A percentile compares a stretch with the other conserved stretches of the same genome.
Conservation (phyloP, 441 rosid genomes). For the Gossypium lobatum region DNA sequence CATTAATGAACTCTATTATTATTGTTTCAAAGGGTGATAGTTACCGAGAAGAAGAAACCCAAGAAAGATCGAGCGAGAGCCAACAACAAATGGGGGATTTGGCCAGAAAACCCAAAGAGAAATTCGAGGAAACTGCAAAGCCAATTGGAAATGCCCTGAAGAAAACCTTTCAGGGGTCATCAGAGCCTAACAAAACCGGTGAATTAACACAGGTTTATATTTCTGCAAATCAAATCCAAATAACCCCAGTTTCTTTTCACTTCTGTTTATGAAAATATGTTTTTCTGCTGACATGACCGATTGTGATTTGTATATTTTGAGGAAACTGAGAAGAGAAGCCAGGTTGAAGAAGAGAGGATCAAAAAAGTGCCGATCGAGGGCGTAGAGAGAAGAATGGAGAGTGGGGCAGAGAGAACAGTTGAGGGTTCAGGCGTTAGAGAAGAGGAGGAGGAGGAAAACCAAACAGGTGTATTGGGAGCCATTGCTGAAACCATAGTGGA, state of each 20-base stretch:
- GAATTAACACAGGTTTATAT: neutral
- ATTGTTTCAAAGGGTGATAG: neutral
- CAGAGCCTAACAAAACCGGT: neutral
- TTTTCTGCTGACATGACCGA: neutral
- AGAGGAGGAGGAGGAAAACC: neutral
- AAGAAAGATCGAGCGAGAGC: neutral
- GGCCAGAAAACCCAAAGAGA: neutral
- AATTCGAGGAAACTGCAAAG: neutral
- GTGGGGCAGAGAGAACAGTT: neutral
- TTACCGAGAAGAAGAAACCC: neutral
- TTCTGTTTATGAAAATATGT: too few species aligned
- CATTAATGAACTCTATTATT: neutral
- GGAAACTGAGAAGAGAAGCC: conserved; percentile 16
- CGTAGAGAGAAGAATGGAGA: too few species aligned
- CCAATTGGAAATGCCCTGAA: neutral
- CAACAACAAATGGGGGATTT: neutral
- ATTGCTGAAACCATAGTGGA: conserved; percentile 66
- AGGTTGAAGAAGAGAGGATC: neutral
- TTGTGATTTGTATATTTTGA: neutral
- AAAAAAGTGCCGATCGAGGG: neutral
- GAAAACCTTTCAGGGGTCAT: neutral
- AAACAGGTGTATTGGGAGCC: conserved; percentile 37
- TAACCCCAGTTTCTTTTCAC: neutral
- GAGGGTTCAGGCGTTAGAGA: neutral
- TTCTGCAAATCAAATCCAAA: neutral